Conservation (phyloP, 345 rosid genomes). For the Reutealis trisperma region DNA sequence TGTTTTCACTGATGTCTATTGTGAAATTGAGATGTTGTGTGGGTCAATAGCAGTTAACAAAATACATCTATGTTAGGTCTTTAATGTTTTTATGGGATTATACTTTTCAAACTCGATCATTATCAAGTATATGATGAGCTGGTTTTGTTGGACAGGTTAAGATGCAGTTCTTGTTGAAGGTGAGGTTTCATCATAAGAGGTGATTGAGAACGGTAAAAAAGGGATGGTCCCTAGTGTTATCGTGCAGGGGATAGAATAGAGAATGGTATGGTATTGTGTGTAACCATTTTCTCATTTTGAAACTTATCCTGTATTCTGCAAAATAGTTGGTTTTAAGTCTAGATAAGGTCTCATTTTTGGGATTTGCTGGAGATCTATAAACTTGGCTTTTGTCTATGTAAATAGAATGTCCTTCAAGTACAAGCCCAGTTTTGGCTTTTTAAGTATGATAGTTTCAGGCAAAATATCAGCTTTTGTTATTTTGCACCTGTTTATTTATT, state of each 20-base stretch:
- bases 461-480: too few relatives aligned
- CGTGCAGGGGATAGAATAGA: neutral
- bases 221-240: neutral
- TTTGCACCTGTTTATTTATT: neutral
- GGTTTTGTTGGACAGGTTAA: constrained; percentile 57
- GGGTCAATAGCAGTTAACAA: neutral
- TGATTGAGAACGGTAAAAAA: constrained; percentile 32
- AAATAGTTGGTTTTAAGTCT: neutral
- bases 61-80: neutral
- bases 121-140: neutral
- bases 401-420: neutral
- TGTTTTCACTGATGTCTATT: neutral
- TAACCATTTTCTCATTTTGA: neutral
- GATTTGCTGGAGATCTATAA: constrained; percentile 47
- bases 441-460: neutral
- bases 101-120: neutral
- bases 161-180: constrained; percentile 73
- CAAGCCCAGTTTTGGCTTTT: neutral
- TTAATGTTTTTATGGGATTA: neutral
- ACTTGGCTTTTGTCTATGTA: constrained; percentile 25
- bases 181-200: constrained; percentile 73
- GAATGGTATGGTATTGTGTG: neutral
- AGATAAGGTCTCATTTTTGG: constrained; percentile 53
- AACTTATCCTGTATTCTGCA: constrained; percentile 7
- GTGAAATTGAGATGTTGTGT: neutral